Base-by-base conservation (phyloP, 2,329 filamentous ascomycete genomes). In the Colletotrichum sojae region DNA sequence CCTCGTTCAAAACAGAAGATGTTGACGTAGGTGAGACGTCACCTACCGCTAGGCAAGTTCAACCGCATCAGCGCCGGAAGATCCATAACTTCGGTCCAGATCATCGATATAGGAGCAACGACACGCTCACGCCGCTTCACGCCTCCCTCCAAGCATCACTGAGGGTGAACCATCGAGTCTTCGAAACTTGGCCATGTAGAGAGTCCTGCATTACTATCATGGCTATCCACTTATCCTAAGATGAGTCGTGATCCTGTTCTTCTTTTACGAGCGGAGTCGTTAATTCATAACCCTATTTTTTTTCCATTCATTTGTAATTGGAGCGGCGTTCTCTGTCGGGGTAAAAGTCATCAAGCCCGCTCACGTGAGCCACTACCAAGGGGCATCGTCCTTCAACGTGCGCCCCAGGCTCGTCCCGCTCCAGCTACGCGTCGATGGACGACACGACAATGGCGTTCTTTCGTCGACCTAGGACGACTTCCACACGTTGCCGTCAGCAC, bases 401-500 rank as follows among this genome's bases (percentile, higher is more conserved):
- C 10, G 8, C 6, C 31, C 31, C 31, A 36, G 31, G 6, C 8
- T 10, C 9, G 31, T 9, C 8, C 31, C 3, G 8, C 6, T 36
- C 31, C 10, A 36, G 31, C 31, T 2, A 36, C 31, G 31, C 31
- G 31, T 36, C 31, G 31, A 36, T 9, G 6, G 31, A 36, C 31
- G 31, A 18, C 3, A 48, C 45, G 4, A 18, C 18, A n/a, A n/a
- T 4, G 16, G 43, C 5, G 31, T 12, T 36, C 8, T 10, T 10
- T 8, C 31, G 27, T 8, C 40, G n/a, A 2, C 15, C 51, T 68
- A 71, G 39, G 79, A 73, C 15, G 75, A 73, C 39, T 74, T 80
- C 87, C 86, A 82, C 71, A 88, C 75, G 78, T 85, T 80, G 58
- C 83, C 72, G 67, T 85, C 40, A 15, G 73, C 48, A 12, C 81